phyloP scores from a whole-genome alignment of 768 basidiomycete species.

The Daedaleopsis nitida region DNA sequence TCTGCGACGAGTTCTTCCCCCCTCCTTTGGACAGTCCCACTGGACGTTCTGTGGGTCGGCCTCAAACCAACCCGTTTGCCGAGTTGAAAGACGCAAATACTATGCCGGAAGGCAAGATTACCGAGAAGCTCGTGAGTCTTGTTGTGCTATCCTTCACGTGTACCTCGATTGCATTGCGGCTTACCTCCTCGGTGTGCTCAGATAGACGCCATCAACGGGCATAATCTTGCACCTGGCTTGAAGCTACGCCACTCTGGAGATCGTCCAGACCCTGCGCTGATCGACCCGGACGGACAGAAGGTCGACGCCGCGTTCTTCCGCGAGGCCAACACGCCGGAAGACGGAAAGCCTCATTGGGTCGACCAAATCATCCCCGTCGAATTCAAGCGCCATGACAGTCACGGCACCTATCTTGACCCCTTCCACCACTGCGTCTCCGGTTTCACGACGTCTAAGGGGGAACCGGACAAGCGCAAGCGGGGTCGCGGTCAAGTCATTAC shows the following conservation, averaged over 20 bases:
- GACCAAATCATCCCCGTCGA: slow-evolving; percentile 11
- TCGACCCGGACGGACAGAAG: too few relatives aligned
- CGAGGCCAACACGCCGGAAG: neutral
- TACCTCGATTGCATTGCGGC: too few relatives aligned
- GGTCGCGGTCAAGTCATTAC: slow-evolving; percentile 5
- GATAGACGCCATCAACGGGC: neutral
- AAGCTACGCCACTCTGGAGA: neutral
- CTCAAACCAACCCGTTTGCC: neutral
- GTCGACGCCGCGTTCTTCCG: too few relatives aligned
- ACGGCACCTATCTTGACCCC: neutral
- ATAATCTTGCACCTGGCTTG: neutral
- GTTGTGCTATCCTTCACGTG: too few relatives aligned
- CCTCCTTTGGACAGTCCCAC: too few relatives aligned
- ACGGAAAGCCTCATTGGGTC: slow-evolving; percentile 10
- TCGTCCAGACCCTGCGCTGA: too few relatives aligned
- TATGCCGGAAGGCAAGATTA: neutral
- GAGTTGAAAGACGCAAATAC: neutral
- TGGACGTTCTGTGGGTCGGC: too few relatives aligned
- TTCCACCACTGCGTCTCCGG: too few relatives aligned
- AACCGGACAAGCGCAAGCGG: neutral
- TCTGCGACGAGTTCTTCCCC: too few relatives aligned
- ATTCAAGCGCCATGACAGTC: neutral
- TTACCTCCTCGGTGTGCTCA: neutral
- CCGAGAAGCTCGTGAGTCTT: neutral
- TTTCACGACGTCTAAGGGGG: slow-evolving; percentile 5